Evolutionary conservation across 805 yeast genomes (phyloP).

Genomic region (Grigorovia humatica): DNA sequence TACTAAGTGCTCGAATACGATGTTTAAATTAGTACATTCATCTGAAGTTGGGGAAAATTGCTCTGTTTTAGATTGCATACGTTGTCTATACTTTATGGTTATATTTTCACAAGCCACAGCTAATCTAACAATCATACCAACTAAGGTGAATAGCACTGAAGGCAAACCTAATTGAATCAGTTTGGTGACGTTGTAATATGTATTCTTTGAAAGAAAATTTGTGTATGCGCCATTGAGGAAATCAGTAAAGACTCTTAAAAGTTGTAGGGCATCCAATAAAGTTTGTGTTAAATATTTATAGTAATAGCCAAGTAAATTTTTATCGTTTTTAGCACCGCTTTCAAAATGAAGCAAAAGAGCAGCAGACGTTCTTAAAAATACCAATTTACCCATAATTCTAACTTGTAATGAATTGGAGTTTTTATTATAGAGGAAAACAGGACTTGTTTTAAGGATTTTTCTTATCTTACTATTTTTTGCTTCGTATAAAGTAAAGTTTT

Average conservation of each 20-base stretch:
- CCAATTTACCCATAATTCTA: slow-evolving; percentile 16
- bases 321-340: slow-evolving; percentile 7
- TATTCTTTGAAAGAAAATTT: slow-evolving; percentile 11
- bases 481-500: slow-evolving; percentile 10
- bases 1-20: slow-evolving; percentile 15
- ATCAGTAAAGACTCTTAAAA: slow-evolving; percentile 16
- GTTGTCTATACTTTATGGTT: slow-evolving; percentile 10
- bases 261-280: slow-evolving; percentile 10
- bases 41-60: neutral
- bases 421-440: slow-evolving; percentile 2
- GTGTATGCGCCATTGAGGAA: slow-evolving; percentile 17
- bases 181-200: slow-evolving; percentile 18
- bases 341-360: slow-evolving; percentile 25
- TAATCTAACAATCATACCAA: slow-evolving; percentile 20
- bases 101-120: slow-evolving; percentile 17
- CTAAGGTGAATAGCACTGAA: slow-evolving; percentile 16
- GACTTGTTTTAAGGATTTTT: neutral
- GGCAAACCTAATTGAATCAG: slow-evolving; percentile 21
- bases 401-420: slow-evolving; percentile 18
- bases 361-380: slow-evolving; percentile 20
- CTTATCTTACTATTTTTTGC: neutral
- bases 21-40: slow-evolving; percentile 2
- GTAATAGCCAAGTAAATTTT: slow-evolving; percentile 13
- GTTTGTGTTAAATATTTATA: slow-evolving; percentile 15
- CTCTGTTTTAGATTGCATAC: neutral